These are phyloP conservation scores for Gossypium schwendimanii DNA, from an alignment of 441 rosid genomes.

Conservation along the genomic window DNA sequence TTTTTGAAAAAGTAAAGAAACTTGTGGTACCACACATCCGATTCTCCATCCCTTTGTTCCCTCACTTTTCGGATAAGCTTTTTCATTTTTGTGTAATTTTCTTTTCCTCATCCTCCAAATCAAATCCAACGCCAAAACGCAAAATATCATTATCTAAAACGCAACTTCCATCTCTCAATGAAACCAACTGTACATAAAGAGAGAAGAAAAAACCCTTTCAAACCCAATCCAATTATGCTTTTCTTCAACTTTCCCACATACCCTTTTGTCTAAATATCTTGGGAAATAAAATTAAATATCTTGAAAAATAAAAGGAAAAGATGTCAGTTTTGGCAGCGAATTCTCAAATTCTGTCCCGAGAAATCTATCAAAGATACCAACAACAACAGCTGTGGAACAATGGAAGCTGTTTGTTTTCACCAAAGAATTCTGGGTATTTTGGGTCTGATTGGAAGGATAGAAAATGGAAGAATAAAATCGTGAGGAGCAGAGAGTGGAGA, in stretches of 20 bases:
- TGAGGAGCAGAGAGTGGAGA: slow-evolving; percentile 39
- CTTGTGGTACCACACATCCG: slow-evolving; percentile 8
- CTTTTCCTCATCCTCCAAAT: background rate
- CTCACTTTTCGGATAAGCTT: slow-evolving; percentile 46
- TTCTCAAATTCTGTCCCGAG: slow-evolving; percentile 42
- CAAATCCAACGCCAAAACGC: background rate
- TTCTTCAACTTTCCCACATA: background rate
- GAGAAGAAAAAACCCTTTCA: background rate
- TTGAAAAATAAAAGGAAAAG: background rate
- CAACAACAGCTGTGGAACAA: slow-evolving; percentile 35
- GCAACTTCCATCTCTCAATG: background rate
- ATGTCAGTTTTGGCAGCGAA: slow-evolving; percentile 53
- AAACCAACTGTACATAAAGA: background rate
- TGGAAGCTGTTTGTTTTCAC: slow-evolving; percentile 26
- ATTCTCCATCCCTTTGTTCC: background rate
- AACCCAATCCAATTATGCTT: background rate
- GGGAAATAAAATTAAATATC: background rate
- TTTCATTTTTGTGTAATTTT: background rate
- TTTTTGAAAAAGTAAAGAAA: no score
- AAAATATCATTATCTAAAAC: background rate
- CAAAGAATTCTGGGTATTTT: slow-evolving; percentile 26
- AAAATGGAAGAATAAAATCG: slow-evolving; percentile 22
- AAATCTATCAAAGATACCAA: slow-evolving; percentile 27
- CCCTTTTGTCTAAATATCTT: slow-evolving; percentile 4
- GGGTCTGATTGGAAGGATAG: slow-evolving; percentile 24